Evolutionary conservation across 1,284 basidiomycete species (phyloP).

Genomic region (Apiotrichum sp.): DNA sequence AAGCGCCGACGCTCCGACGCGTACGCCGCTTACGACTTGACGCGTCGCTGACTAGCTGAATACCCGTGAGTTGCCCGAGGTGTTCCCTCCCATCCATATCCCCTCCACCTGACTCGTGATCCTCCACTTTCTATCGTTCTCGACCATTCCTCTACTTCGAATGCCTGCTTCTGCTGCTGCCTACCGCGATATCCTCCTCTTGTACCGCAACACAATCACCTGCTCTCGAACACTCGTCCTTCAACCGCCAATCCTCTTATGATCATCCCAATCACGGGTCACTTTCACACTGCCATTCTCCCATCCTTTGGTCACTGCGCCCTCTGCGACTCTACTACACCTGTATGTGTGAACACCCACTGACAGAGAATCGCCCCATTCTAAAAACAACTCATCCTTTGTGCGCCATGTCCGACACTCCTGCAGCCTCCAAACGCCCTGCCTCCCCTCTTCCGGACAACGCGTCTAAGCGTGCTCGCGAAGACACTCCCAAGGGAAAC

Average conservation of each 20-base stretch:
- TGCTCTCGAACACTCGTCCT: background rate
- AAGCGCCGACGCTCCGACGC: background rate
- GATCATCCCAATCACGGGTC: too few relatives aligned
- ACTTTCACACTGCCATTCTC: too few relatives aligned
- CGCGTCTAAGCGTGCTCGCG: constrained; percentile 26
- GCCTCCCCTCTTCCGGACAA: constrained; percentile 28
- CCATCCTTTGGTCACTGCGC: background rate
- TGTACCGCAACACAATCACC: background rate
- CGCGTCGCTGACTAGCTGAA: background rate
- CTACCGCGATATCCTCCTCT: background rate
- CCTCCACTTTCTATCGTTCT: too few relatives aligned
- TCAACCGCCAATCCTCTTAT: background rate
- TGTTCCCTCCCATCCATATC: background rate
- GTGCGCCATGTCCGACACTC: constrained; percentile 20
- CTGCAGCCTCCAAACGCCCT: constrained; percentile 30
- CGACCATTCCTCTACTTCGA: background rate
- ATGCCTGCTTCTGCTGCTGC: background rate
- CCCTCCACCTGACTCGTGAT: constrained; percentile 15
- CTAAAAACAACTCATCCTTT: background rate
- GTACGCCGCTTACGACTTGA: background rate
- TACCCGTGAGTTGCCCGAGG: background rate
- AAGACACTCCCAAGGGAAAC: constrained; percentile 15
- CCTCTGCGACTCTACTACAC: background rate
- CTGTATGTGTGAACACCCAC: constrained; percentile 5
- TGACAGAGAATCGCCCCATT: constrained; percentile 2